Percentiles rank a stretch among this genome's conserved stretches.
These are phyloP conservation scores for Oenanthe sinensis DNA, from an alignment of 129 eudicot species.

Conservation along the genomic window DNA sequence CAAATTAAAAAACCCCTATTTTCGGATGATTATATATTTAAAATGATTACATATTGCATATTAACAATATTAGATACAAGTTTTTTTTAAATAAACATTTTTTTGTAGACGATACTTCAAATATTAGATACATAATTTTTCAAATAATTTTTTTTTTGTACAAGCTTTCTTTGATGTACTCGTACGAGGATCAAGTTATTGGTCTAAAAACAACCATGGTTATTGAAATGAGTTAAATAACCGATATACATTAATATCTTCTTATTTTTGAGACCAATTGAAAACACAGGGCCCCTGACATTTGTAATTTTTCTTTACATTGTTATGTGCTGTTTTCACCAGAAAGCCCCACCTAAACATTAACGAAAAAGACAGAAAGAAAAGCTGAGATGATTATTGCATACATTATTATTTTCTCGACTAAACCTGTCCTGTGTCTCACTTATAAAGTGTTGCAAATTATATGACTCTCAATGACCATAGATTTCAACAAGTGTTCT, in stretches of 20 bases:
- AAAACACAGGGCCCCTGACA: constrained; percentile 7
- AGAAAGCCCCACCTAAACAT: background rate
- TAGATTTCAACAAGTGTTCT: background rate
- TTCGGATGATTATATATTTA: no score
- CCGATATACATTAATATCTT: background rate
- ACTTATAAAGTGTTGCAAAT: background rate
- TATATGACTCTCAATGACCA: constrained; percentile 2
- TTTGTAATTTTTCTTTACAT: constrained; percentile 13
- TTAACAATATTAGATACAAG: no score
- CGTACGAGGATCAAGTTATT: no score
- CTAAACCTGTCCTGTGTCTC: constrained; percentile 9
- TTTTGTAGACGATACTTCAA: no score
- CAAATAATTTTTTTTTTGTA: no score
- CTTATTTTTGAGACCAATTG: background rate
- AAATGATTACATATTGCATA: no score
- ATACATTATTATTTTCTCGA: background rate
- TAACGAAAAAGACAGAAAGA: background rate
- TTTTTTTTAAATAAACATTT: no score
- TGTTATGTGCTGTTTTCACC: background rate
- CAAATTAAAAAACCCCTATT: no score
- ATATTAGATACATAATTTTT: no score
- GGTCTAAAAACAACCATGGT: no score
- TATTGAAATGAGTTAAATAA: background rate
- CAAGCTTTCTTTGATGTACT: no score
- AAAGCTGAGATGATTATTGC: background rate